Base-by-base conservation (phyloP, 257 asterid species). In the Gynochthodes officinalis region DNA sequence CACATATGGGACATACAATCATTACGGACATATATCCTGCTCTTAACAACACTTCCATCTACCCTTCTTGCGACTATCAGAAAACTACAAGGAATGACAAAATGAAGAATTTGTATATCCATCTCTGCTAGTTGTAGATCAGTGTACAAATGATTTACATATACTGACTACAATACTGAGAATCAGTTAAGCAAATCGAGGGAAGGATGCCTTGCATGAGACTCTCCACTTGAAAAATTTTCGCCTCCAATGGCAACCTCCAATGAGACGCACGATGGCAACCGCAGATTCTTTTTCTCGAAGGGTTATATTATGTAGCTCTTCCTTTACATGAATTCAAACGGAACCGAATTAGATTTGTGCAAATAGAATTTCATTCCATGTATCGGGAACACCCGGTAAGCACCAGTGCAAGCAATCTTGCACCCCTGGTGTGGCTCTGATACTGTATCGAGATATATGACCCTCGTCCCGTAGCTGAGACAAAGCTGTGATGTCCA, bases 371-470 rank as follows among this genome's bases (percentile, higher is more conserved):
- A 93, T 72, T 77, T 90, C 98, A 76, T 93, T 93, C 98, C 98
- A 93, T 27, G 96, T 75, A 83, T 93, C 98, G 1, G 98, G 98
- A 64, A 93, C 80, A 66, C 98, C 97, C 0, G 98, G 98, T 69
- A 93, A 82, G 86, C 98, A 93, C 98, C 98, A 93, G 73, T 93
- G 98, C 89, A 93, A 83, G 85, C 98, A 93, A 82, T 93, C 98
- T 81, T 93, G 98, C 78, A 82, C 67, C 32, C 95, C 96, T 0
- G 97, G 91, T 44, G 96, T 90, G 55, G 93, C 86, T 80, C 76
- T 90, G 60, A 90, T 81, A 78, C 97, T 90, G 83, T 90, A 93
- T 57, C 98, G 91, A 0, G 98, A 93, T 64, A 90, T 86, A 80
- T 93, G 98, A 65, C 95, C 97, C 82, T 93, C 98, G 70, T 93